A percentile compares a stretch with the other conserved stretches of the same genome.
Conservation (phyloP, 2,329 filamentous ascomycete genomes). For the Fusarium aywerte region DNA sequence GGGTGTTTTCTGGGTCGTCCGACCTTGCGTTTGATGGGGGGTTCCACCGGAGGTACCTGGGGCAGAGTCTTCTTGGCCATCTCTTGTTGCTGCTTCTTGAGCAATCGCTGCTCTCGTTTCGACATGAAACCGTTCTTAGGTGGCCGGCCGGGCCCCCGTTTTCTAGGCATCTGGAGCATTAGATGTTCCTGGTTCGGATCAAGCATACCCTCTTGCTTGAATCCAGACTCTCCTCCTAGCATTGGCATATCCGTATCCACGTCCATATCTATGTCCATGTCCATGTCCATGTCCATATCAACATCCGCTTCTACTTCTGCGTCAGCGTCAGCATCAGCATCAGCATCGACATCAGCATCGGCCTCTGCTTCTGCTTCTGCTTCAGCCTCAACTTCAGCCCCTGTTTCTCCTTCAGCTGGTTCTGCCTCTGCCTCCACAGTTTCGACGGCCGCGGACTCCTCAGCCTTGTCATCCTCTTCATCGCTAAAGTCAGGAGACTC, state of each 20-base stretch:
- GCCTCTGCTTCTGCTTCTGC: conserved; percentile 25
- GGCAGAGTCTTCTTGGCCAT: conserved; percentile 63
- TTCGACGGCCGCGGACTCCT: conserved; percentile 40
- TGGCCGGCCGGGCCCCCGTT: conserved; percentile 81
- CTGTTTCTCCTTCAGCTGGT: conserved; percentile 6
- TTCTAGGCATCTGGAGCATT: conserved; percentile 65
- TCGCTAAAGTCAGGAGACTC: conserved; percentile 55
- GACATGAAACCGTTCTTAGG: conserved; percentile 88
- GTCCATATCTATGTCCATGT: conserved; percentile 37
- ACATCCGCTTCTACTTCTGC: conserved; percentile 26
- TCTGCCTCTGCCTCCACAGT: conserved; percentile 46
- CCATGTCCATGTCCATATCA: conserved; percentile 33
- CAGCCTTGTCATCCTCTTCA: conserved; percentile 49
- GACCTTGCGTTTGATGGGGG: conserved; percentile 70
- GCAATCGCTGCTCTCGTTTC: conserved; percentile 74
- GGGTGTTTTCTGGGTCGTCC: conserved; percentile 73
- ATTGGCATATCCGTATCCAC: conserved; percentile 37
- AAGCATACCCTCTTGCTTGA: conserved; percentile 47
- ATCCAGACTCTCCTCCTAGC: conserved; percentile 40
- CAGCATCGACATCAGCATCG: conserved; percentile 30
- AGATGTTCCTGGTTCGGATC: conserved; percentile 49
- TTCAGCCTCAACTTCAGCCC: conserved; percentile 45
- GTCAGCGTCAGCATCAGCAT: conserved; percentile 29
- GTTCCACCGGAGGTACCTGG: conserved; percentile 59
- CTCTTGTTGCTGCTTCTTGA: conserved; percentile 66